Conservation (phyloP, 495 filamentous ascomycete genomes). For the Extremus antarcticus region DNA sequence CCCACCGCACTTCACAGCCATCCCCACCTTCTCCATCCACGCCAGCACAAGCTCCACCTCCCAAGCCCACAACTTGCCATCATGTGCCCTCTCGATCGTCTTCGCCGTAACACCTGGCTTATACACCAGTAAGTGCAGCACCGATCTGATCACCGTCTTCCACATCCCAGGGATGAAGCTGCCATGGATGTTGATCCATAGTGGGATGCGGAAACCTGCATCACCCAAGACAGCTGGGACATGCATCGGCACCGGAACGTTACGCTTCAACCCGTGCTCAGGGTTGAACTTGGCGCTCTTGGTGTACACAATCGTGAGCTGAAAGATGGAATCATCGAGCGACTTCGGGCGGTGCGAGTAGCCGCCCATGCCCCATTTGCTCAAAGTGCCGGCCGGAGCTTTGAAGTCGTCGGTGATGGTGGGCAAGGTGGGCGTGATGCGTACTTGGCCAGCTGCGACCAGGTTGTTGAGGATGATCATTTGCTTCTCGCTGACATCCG, state of each 20-base stretch:
- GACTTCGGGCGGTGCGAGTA: constrained; percentile 3
- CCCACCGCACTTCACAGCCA: constrained; percentile 26
- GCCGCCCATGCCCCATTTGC: constrained; percentile 46
- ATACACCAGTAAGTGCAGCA: constrained; percentile 48
- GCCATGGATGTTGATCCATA: constrained; percentile 73
- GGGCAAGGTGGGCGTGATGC: constrained; percentile 43
- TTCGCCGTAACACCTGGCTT: constrained; percentile 45
- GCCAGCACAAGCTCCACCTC: constrained; percentile 54
- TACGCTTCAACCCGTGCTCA: constrained; percentile 9
- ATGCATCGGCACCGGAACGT: constrained; percentile 19
- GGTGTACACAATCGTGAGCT: constrained; percentile 38
- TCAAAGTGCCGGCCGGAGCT: constrained; percentile 19
- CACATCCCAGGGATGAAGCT: constrained; percentile 51
- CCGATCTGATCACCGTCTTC: constrained; percentile 49
- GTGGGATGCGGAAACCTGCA: constrained; percentile 42
- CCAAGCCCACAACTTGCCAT: constrained; percentile 53
- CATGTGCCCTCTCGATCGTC: constrained; percentile 45
- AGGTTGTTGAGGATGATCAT: constrained; percentile 63
- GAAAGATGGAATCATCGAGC: constrained; percentile 9
- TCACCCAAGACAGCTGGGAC: constrained; percentile 15
- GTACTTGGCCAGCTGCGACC: constrained; percentile 46
- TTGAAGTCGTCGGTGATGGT: constrained; percentile 40
- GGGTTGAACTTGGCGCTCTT: constrained; percentile 6
- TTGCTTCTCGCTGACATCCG: constrained; percentile 48
- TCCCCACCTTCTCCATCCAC: constrained; percentile 49